Evolutionary conservation across 768 basidiomycete genomes (phyloP), one percentile per base, ranked within the genome.

Genomic region (Xerocomellus chrysenteron): DNA sequence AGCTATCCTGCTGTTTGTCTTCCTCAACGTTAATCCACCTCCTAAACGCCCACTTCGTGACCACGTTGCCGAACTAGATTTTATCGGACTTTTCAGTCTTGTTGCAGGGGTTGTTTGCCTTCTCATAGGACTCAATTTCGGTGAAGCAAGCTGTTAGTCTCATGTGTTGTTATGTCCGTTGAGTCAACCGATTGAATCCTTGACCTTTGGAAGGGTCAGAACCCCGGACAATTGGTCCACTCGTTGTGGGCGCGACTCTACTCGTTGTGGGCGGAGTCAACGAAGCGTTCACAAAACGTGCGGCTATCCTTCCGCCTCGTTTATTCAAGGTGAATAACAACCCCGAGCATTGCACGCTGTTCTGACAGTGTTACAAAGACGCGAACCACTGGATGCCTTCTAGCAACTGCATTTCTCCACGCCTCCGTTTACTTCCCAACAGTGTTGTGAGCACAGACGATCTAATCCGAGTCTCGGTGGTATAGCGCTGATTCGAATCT

Each of bases 21-120:
- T 86, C 76, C 78, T 92, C 37, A 85, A 88, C 62, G 75, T 91
- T 40, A 89, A 90, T 65, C 87, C 90, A 3, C 85, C 82, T 55
- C 77, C 82, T 49, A 80, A 82, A 5, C 80, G 79, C 61, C 72
- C 85, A 0, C 68, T 88, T 42, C 76, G 71, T 26, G 69, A 87
- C 57, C 87, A 91, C 65, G 65, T 81, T 14, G 56, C 65, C 28
- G 82, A 85, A 44, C 86, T 92, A 57, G 90, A 92, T 68, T 90
- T 90, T 58, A 24, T 83, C 17, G 90, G 90, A 12, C 75, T 92
- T 32, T 55, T 72, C 19, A 72, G 87, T 26, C 78, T 91, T 17
- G 79, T 90, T 28, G 71, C 71, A 12, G 88, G 88, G 1, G 78
- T 89, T 12, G 74, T 88, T n/a, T 83, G 81, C 56, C 58, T 92